A percentile compares a stretch with the other conserved stretches of the same genome.
Evolutionary conservation across 371 early-diverging fungal genomes (phyloP).

Genomic region (Actinomortierella ambigua): DNA sequence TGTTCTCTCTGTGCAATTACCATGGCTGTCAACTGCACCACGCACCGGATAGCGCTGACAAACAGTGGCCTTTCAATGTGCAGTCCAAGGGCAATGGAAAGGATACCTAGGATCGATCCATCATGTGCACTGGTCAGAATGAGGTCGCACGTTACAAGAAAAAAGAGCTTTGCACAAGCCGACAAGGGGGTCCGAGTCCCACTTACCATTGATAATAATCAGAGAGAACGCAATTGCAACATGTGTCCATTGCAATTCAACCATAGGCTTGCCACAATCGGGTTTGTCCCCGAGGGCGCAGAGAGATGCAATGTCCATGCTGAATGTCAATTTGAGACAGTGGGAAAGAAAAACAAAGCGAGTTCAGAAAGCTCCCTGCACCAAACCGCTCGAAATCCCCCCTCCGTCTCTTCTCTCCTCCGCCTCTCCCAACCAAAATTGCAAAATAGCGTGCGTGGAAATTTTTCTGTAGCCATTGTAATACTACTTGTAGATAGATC

Average conservation of each 20-base stretch:
- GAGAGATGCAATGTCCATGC: neutral
- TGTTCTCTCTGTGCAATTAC: no score
- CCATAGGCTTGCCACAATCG: slow-evolving; percentile 36
- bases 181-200: no score
- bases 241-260: slow-evolving; percentile 50
- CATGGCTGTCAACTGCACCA: slow-evolving; percentile 67
- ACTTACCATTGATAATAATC: slow-evolving; percentile 53
- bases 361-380: no score
- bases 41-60: slow-evolving; percentile 62
- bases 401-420: no score
- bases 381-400: no score
- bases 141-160: no score
- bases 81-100: slow-evolving; percentile 63
- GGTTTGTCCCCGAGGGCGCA: slow-evolving; percentile 1
- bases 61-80: slow-evolving; percentile 61
- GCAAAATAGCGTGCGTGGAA: no score
- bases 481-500: no score
- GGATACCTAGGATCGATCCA: slow-evolving; percentile 44
- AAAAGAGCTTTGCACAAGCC: neutral
- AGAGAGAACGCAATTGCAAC: slow-evolving; percentile 56
- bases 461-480: no score
- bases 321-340: neutral
- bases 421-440: no score
- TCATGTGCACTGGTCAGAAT: no score
- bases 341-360: no score